Base-by-base conservation (phyloP, 169 alveolate species). In the Plasmodium gonderi region DNA sequence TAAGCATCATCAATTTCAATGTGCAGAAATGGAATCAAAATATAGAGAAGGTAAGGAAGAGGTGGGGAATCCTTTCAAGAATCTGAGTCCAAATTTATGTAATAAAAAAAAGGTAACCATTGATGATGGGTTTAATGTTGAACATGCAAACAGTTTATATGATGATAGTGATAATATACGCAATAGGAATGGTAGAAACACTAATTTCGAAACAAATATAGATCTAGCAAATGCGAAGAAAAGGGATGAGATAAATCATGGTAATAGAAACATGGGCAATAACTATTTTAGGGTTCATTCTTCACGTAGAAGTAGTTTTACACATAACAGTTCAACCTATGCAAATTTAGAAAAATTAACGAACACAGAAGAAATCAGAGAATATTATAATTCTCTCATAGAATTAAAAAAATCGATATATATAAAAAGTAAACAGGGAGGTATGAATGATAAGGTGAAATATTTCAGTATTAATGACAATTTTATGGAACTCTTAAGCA, bases 401-500 rank as follows among this genome's bases (percentile, higher is more conserved):
- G 80, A 80, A 29, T 38, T 80, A 31, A 80, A 80, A 29, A 80
- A 80, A 12, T 80, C 80, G 5, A 42, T 80, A 33, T 80, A 80
- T 44, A 42, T 80, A 23, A 26, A 47, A 80, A 80, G 74, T 29
- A 44, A 65, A 7, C 17, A 64, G 9, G 33, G 51, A n/a, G 74
- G 33, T 49, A 9, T 80, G 26, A 36, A 60, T 60, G 79, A 80
- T 33, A 23, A 80, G 74, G 64, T 80, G 74, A 80, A 51, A 2
- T 80, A 80, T 49, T 40, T 54, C 7, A 80, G 33, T 23, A 65
- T 80, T 40, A 80, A 80, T 47, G 91, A 80, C 51, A 26, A 80
- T 38, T 80, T 80, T 40, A 80, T 80, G 17, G 91, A 80, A 47
- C 74, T 80, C 6, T 42, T 80, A 11, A 80, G 49, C 36, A 80